Conservation (phyloP, 441 rosid species). For the Pelargonium australe region DNA sequence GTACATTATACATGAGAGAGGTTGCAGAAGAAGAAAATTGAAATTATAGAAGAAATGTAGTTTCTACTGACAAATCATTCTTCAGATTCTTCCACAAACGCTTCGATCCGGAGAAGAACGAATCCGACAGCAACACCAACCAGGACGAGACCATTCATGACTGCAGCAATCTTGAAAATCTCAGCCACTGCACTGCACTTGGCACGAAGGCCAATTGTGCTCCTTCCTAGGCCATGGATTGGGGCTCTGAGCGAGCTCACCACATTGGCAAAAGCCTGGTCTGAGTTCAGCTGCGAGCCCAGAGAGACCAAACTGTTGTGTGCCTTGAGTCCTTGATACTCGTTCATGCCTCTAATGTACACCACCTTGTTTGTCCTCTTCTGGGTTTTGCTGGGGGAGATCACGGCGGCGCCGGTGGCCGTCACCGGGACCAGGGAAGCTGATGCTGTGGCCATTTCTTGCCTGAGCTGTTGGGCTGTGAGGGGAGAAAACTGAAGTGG, state of each 20-base stretch:
- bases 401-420: neutral
- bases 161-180: conserved; percentile 3
- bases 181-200: neutral
- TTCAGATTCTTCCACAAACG: conserved; percentile 1
- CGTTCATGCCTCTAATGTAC: neutral
- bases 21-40: neutral
- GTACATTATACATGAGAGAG: neutral
- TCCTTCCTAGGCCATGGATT: neutral
- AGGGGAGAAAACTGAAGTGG: neutral
- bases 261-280: no score
- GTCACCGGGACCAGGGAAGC: neutral
- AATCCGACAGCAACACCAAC: conserved; percentile 3
- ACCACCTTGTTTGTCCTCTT: neutral
- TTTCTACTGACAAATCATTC: neutral
- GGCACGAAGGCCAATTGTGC: neutral
- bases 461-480: neutral
- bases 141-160: neutral
- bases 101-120: neutral
- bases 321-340: neutral
- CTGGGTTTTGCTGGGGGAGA: neutral
- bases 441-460: neutral
- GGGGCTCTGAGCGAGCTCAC: neutral
- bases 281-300: no score
- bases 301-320: no score
- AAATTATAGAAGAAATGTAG: neutral